Conservation (phyloP, 768 basidiomycete species). For the Mycena vulgaris region DNA sequence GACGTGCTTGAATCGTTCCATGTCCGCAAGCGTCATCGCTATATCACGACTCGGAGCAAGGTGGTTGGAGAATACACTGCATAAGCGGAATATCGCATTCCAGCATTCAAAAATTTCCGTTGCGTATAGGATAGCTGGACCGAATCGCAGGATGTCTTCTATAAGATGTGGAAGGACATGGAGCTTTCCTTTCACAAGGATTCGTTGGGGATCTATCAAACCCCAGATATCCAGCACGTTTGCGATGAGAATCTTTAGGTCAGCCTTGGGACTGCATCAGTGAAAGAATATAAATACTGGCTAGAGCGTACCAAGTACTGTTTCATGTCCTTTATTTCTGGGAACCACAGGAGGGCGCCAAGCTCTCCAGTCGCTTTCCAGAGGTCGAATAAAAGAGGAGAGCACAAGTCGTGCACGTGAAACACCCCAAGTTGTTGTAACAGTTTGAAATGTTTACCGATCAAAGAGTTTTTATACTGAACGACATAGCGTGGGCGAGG, state of each 20-base stretch:
- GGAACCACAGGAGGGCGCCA: constrained; percentile 49
- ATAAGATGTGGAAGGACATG: background rate
- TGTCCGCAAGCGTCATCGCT: constrained; percentile 6
- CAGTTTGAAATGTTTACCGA: constrained; percentile 54
- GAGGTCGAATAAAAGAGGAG: constrained; percentile 40
- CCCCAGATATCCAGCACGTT: constrained; percentile 44
- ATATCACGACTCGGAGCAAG: constrained; percentile 9
- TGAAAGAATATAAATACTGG: background rate
- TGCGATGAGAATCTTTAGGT: constrained; percentile 37
- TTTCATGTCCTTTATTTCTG: constrained; percentile 46
- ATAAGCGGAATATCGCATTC: constrained; percentile 12
- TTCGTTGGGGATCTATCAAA: constrained; percentile 42
- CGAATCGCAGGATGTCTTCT: constrained; percentile 7
- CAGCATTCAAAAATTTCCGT: constrained; percentile 16
- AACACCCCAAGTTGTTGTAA: constrained; percentile 51
- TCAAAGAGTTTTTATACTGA: too few relatives aligned
- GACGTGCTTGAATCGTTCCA: too few relatives aligned
- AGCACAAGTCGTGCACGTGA: constrained; percentile 41
- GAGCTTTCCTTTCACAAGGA: constrained; percentile 32
- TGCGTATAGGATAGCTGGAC: background rate
- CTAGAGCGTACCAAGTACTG: constrained; percentile 44
- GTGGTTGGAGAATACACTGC: constrained; percentile 16
- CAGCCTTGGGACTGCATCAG: background rate
- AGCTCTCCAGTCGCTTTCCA: constrained; percentile 51
- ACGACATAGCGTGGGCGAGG: constrained; percentile 49